phyloP scores from a whole-genome alignment of 2,329 filamentous ascomycete genomes.

The Sclerotinia glacialis region DNA sequence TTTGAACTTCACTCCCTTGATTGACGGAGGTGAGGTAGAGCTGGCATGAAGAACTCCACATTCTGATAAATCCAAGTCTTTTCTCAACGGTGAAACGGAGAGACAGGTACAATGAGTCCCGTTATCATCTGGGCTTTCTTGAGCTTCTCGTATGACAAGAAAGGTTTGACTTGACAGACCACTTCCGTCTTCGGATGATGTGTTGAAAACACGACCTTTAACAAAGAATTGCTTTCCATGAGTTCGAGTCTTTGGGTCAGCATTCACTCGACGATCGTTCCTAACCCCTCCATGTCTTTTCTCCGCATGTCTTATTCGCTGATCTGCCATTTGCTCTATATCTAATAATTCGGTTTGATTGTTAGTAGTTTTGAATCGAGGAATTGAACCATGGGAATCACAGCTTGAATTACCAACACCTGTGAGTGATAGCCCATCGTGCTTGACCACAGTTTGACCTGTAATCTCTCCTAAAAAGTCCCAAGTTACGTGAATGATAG shows the following conservation, averaged over 20 bases:
- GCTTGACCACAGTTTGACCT: not conserved
- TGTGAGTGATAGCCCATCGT: not conserved
- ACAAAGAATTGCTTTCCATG: not conserved
- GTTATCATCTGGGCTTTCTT: not conserved
- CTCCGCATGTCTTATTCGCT: not conserved
- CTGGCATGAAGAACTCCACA: conserved; percentile 2
- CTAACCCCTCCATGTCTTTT: not conserved
- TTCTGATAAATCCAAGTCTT: conserved; percentile 1
- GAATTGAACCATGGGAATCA: not conserved
- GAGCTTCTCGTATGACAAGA: not conserved
- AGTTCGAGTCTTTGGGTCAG: not conserved
- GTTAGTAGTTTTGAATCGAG: not conserved
- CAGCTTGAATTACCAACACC: not conserved
- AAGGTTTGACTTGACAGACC: not conserved
- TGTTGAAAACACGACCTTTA: not conserved
- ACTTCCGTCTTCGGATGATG: not conserved
- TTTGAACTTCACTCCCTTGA: not conserved
- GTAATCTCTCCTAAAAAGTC: not conserved
- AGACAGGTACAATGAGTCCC: conserved; percentile 10
- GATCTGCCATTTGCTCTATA: conserved; percentile 5
- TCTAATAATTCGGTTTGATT: not conserved
- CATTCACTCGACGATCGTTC: too few relatives aligned
- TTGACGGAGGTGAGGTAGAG: not conserved
- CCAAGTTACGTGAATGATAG: not conserved
- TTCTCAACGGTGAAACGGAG: not conserved